Evolutionary conservation across 371 early-diverging fungal species (phyloP), one percentile per base, ranked within the genome.

Genomic region (Circinella minor): DNA sequence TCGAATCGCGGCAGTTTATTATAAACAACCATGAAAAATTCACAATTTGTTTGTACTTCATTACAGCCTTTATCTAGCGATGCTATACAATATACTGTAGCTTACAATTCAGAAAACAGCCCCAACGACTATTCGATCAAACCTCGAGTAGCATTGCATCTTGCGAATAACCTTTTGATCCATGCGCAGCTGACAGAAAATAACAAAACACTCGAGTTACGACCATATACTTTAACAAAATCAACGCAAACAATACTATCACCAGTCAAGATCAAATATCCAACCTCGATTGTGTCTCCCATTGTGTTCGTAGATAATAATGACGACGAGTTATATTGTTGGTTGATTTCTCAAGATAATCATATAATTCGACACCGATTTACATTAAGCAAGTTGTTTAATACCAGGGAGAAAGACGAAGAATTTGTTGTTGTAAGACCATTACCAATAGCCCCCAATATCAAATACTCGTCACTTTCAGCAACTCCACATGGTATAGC

Each of bases 121-220:
- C 2, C 27, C 55, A 55, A 55, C 17, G 55, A 14, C 8, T 55
- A 55, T 55, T 17, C 4, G 55, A 55, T 55, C 55, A 4, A 55
- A 20, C 55, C 15, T 8, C 55, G 55, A 90, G 36, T 64, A 14
- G 51, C 43, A 9, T 51, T 61, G 36, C 62, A 61, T 36, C 61
- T 60, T 13, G 37, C 43, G n/a, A 47, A 61, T 36, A 17, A 38
- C 27, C 27, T 39, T 13, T 63, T 65, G 34, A 51, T 63, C 39
- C 65, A 63, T 36, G 65, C 70, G 18, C 48, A 43, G 48, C 62
- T 69, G 20, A 36, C 61, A 36, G 54, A 70, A 34, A 49, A 65
- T 15, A 65, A 65, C 36, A 63, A 36, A 20, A 38, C n/a, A 34
- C 46, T 70, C 14, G 65, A 65, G 15, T n/a, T 70, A 38, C 70